Conservation (phyloP, 345 rosid genomes). For the Clarkia xantiana region DNA sequence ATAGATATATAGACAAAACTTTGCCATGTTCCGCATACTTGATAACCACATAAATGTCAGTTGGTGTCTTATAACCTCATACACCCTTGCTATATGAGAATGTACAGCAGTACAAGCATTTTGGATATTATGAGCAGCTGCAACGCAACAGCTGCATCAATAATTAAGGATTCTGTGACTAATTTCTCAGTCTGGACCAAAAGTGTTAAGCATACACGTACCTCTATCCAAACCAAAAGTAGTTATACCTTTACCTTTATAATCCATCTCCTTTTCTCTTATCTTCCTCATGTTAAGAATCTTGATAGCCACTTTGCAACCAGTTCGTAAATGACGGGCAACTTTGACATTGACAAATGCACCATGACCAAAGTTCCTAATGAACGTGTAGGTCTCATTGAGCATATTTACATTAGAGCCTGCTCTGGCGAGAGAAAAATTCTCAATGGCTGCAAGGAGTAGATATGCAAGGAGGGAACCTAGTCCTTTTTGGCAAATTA, state of each 20-base stretch:
- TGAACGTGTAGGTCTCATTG: conserved; percentile 63
- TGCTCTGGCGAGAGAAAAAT: conserved; percentile 31
- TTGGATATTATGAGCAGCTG: conserved; percentile 82
- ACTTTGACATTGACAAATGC: conserved; percentile 89
- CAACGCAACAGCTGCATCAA: conserved; percentile 1
- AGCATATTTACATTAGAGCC: conserved; percentile 37
- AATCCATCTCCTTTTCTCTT: conserved; percentile 72
- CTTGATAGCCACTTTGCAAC: conserved; percentile 90
- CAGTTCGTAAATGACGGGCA: conserved; percentile 73
- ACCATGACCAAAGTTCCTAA: conserved; percentile 83
- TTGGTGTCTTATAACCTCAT: conserved; percentile 75
- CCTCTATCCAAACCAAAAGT: not conserved
- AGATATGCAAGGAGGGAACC: too few species aligned
- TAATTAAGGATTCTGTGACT: not conserved
- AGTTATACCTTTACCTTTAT: conserved; percentile 43
- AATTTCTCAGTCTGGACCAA: not conserved
- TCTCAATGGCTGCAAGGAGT: too few species aligned
- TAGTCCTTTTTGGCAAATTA: too few species aligned
- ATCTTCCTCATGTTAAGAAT: conserved; percentile 80
- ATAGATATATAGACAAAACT: too few species aligned
- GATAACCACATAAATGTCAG: conserved; percentile 73
- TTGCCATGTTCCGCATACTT: conserved; percentile 93
- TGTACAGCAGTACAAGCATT: conserved; percentile 88
- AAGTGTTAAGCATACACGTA: too few species aligned
- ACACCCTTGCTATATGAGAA: conserved; percentile 83